These are phyloP conservation scores for Alternaria gaisen DNA, from an alignment of 2,329 filamentous ascomycete genomes.

Conservation along the genomic window DNA sequence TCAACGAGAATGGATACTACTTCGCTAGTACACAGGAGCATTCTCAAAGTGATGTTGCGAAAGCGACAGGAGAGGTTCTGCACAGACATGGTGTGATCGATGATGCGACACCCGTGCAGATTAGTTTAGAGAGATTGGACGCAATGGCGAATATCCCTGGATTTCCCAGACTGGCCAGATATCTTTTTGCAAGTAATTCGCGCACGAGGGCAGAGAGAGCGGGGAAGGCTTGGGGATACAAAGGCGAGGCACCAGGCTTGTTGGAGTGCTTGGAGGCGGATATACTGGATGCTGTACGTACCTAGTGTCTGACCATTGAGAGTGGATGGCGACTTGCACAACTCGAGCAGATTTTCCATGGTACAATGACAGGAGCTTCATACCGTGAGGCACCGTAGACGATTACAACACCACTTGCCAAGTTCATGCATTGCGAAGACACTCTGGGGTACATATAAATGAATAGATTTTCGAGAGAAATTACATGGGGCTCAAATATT, in stretches of 20 bases:
- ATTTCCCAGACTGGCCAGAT: conserved; percentile 39
- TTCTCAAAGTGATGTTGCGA: conserved; percentile 40
- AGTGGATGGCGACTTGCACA: neutral
- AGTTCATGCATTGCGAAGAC: neutral
- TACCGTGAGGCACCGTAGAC: neutral
- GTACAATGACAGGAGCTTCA: neutral
- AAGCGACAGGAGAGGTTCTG: conserved; percentile 34
- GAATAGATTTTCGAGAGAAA: conserved; percentile 8
- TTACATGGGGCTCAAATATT: conserved; percentile 10
- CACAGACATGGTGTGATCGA: conserved; percentile 35
- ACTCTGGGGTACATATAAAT: neutral
- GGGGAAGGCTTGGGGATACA: conserved; percentile 64
- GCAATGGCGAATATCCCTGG: conserved; percentile 26
- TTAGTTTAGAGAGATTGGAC: conserved; percentile 41
- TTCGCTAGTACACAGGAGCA: conserved; percentile 54
- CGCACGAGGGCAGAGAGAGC: conserved; percentile 63
- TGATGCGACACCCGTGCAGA: conserved; percentile 29
- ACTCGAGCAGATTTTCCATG: neutral
- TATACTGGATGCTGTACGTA: conserved; percentile 21
- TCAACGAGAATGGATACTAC: conserved; percentile 63
- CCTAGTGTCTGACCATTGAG: neutral
- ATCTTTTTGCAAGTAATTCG: conserved; percentile 62
- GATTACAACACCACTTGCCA: neutral
- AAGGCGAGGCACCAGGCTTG: conserved; percentile 48
- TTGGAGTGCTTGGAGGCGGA: conserved; percentile 52